Evolutionary conservation across 495 filamentous ascomycete species (phyloP).

Genomic region (Neurospora cerealis): DNA sequence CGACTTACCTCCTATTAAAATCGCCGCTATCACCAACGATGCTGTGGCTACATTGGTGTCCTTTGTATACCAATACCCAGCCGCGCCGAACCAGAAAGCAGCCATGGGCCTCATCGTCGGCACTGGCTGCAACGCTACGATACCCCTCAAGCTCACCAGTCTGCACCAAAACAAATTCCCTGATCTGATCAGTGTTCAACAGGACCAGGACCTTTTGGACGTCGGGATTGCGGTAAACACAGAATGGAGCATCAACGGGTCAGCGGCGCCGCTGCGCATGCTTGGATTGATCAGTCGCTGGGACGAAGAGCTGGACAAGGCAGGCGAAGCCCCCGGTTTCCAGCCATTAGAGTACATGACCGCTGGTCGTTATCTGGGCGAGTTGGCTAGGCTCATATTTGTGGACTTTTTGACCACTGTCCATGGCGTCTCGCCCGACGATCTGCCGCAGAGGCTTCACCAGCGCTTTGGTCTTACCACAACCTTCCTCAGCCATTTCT

Average conservation of each 20-base stretch:
- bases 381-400: slow-evolving; percentile 64
- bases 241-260: slow-evolving; percentile 75
- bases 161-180: slow-evolving; percentile 54
- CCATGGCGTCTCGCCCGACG: slow-evolving; percentile 18
- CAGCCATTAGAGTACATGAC: slow-evolving; percentile 88
- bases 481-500: slow-evolving; percentile 57
- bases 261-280: slow-evolving; percentile 53
- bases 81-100: slow-evolving; percentile 33
- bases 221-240: slow-evolving; percentile 70
- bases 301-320: slow-evolving; percentile 56
- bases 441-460: slow-evolving; percentile 50
- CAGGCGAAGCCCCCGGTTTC: slow-evolving; percentile 64
- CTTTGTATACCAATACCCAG: slow-evolving; percentile 52
- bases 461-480: slow-evolving; percentile 60
- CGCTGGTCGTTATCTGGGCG: slow-evolving; percentile 71
- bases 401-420: slow-evolving; percentile 52
- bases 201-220: slow-evolving; percentile 45
- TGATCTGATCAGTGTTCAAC: slow-evolving; percentile 41
- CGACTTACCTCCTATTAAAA: slow-evolving; percentile 54
- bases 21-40: slow-evolving; percentile 74
- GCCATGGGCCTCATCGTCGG: slow-evolving; percentile 76
- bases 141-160: slow-evolving; percentile 54
- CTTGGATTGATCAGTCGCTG: slow-evolving; percentile 59
- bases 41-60: slow-evolving; percentile 72
- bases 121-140: slow-evolving; percentile 76